Evolutionary conservation across 177 flowering plant species (phyloP).

Genomic region (Vitis hybrid): DNA sequence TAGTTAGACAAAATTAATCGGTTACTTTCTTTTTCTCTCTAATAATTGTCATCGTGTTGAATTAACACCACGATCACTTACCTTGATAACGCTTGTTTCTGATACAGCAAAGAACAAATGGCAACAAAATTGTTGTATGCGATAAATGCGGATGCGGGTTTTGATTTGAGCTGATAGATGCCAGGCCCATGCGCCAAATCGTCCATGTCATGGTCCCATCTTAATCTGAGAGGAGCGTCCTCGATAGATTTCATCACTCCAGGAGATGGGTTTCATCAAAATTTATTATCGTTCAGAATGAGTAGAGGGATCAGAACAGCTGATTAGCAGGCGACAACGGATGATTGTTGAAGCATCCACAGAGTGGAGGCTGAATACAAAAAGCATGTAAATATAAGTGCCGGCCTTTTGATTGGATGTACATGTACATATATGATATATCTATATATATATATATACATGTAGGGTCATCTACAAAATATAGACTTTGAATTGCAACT

Average conservation of each 20-base stretch:
- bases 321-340: not conserved
- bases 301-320: not conserved
- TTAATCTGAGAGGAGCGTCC: not conserved
- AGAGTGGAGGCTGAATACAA: not conserved
- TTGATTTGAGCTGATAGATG: conserved; percentile 73
- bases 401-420: not conserved
- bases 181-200: not conserved
- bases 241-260: too few relatives aligned
- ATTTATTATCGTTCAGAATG: too few relatives aligned
- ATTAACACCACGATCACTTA: not conserved
- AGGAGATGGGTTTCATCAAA: too few relatives aligned
- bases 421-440: conserved; percentile 8
- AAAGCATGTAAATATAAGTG: conserved; percentile 13
- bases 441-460: not conserved
- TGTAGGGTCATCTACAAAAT: conserved; percentile 1
- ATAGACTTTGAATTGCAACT: not conserved
- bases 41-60: not conserved
- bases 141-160: conserved; percentile 93
- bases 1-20: too few relatives aligned
- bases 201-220: not conserved
- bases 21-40: not conserved
- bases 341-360: not conserved
- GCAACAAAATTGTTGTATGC: conserved; percentile 81
- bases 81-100: conserved; percentile 3
- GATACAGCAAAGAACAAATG: conserved; percentile 86